Evolutionary conservation across 2,329 filamentous ascomycete species (phyloP), one percentile per base, ranked within the genome.

Genomic region (Pseudogymnoascus sp.): DNA sequence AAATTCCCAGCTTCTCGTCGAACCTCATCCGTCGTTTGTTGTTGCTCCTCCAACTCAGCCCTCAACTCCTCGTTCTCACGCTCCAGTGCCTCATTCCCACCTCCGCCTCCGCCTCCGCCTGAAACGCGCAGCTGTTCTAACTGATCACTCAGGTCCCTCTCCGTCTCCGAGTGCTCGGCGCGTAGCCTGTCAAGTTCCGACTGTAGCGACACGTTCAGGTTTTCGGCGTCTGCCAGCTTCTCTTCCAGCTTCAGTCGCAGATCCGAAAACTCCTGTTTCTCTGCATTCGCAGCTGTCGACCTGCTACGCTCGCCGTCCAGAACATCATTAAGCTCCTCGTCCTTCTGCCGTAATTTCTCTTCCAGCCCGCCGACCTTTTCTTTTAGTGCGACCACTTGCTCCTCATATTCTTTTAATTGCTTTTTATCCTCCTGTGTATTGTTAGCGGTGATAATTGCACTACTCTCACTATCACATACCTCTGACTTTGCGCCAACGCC

Each of bases 11-110:
- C 92, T 77, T 97, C 91, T 63, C 84, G 85, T 23, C 90, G 86
- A 34, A 97, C 95, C 71, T 96, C 90, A 66, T 96, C 89, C 0
- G 92, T 96, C 1, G 95, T 84, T 64, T 89, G 83, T 69, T 92
- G 88, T 74, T 98, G 93, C 67, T 93, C 83, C 62, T 80, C 78
- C 21, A 93, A 77, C 31, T 88, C 83, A 37, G 77, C 75, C 67
- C 89, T 85, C 21, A 93, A 77, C 48, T 85, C 84, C 64, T 88
- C 82, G 70, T 97, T 90, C 71, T 91, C 88, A 54, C 79, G 80
- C 71, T 85, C 82, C 65, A 88, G 77, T 60, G 89, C 85, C 1
- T 78, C 71, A 69, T 87, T 67, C 23, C 61, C 66, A 14, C 68
- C 72, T 31, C 69, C 75, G 64, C 69, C 72, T 31, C 69, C 75